Evolutionary conservation across 768 basidiomycete species (phyloP).

Genomic region (Pulveroboletus sp.): DNA sequence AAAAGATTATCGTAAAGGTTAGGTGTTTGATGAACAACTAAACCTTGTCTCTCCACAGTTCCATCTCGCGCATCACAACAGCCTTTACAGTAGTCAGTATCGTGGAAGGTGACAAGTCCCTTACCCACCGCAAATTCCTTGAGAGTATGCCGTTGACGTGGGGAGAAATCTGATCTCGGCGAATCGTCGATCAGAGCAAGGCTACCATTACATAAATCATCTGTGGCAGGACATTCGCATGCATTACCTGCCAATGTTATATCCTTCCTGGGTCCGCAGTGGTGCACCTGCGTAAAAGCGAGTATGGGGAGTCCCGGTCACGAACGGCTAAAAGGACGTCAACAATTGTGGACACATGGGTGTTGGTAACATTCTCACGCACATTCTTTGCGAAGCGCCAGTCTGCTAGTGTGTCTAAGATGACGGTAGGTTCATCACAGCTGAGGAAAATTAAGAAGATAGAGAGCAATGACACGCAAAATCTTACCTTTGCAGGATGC

Average conservation of each 20-base stretch:
- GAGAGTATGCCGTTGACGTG: constrained; percentile 83
- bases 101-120: not conserved
- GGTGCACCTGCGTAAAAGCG: constrained; percentile 94
- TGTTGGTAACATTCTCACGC: constrained; percentile 20
- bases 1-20: not conserved
- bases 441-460: constrained; percentile 32
- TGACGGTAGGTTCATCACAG: constrained; percentile 81
- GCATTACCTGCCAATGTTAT: constrained; percentile 77
- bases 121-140: constrained; percentile 79
- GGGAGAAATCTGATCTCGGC: constrained; percentile 80
- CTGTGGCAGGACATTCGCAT: not conserved
- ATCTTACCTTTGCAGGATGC: constrained; percentile 68
- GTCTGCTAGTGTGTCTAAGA: constrained; percentile 73
- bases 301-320: constrained; percentile 58
- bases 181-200: constrained; percentile 81
- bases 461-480: not conserved
- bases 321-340: constrained; percentile 52
- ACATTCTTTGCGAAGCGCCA: constrained; percentile 90
- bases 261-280: constrained; percentile 82
- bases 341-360: not conserved
- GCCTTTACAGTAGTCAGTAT: constrained; percentile 37
- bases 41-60: constrained; percentile 92
- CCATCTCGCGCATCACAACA: constrained; percentile 92
- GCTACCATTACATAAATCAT: constrained; percentile 32
- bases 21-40: not conserved